Base-by-base conservation (phyloP, 164 flowering plant genomes). In the Vitis cinerea region DNA sequence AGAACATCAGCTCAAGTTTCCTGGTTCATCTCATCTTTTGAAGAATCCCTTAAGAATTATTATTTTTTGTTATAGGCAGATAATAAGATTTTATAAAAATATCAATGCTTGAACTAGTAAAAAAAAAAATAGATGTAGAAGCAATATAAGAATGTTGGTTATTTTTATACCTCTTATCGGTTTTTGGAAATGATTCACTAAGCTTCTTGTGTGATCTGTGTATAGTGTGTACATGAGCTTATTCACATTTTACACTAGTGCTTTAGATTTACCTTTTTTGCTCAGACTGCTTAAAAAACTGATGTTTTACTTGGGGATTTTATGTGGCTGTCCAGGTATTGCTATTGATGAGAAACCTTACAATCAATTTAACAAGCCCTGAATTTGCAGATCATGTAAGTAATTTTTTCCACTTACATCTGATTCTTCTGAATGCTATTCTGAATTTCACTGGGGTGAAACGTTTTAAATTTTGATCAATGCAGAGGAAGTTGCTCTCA, bases 301-400 rank as follows among this genome's bases (percentile, higher is more conserved):
- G 44, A 37, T 2, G 44, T 37, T 17, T 60, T 64, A 29, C 49
- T 57, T 17, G 2, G 14, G 19, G n/a, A 1, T 0, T 16, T n/a
- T 27, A 3, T 55, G 17, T 7, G 49, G 2, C 50, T 62, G 29
- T 29, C 13, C 82, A 81, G 86, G 82, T 61, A 3, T 52, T 77
- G 66, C 29, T 83, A 71, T 67, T 83, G 71, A 81, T 83, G 86
- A 79, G 69, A 47, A 83, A 83, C 77, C 84, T 83, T n/a, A 53
- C 79, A 10, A 31, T 73, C 47, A 83, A 83, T 72, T 67, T 83
- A 47, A 59, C 60, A 9, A 81, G 77, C 71, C 84, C 82, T 19
- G 79, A 83, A 61, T 83, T 81, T 61, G 84, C 76, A 71, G 73
- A 79, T 19, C 82, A 78, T 50, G 86, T 83, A 78, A 80, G 83